phyloP scores from a whole-genome alignment of 2,329 filamentous ascomycete genomes.

The Didymella arachidicola region DNA sequence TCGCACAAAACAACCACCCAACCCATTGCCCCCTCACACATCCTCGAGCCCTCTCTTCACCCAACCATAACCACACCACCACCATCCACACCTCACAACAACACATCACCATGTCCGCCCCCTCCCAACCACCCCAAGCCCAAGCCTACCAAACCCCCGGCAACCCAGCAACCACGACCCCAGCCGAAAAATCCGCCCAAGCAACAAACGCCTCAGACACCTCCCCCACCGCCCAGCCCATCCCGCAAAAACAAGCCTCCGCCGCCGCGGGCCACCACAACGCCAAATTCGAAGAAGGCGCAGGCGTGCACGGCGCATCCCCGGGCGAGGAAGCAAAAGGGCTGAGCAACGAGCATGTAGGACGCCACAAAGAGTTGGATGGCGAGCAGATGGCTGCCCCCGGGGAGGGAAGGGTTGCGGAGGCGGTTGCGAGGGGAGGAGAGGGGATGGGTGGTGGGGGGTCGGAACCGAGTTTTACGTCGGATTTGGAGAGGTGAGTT shows the following conservation, averaged over 20 bases:
- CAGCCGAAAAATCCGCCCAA: slow-evolving; percentile 48
- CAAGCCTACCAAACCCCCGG: slow-evolving; percentile 57
- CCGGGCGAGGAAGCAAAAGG: slow-evolving; percentile 55
- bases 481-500: slow-evolving; percentile 54
- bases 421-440: slow-evolving; percentile 50
- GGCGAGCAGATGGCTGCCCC: slow-evolving; percentile 58
- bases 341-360: slow-evolving; percentile 51
- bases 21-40: neutral
- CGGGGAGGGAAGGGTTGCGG: slow-evolving; percentile 56
- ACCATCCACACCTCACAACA: neutral
- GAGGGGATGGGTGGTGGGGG: slow-evolving; percentile 46
- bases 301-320: slow-evolving; percentile 54
- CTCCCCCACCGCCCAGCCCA: slow-evolving; percentile 46
- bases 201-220: slow-evolving; percentile 47
- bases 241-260: slow-evolving; percentile 50
- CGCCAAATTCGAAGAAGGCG: slow-evolving; percentile 34
- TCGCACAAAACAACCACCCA: slow-evolving; percentile 10
- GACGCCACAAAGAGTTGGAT: slow-evolving; percentile 57
- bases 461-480: slow-evolving; percentile 52
- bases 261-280: slow-evolving; percentile 51
- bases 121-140: slow-evolving; percentile 54
- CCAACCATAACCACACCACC: neutral
- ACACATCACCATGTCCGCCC: slow-evolving; percentile 45
- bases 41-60: neutral
- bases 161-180: slow-evolving; percentile 56